Percentiles rank a stretch among this genome's conserved stretches.
These are phyloP conservation scores for Phytophthora hybrid DNA, from an alignment of 352 stramenopile genomes.

Conservation along the genomic window DNA sequence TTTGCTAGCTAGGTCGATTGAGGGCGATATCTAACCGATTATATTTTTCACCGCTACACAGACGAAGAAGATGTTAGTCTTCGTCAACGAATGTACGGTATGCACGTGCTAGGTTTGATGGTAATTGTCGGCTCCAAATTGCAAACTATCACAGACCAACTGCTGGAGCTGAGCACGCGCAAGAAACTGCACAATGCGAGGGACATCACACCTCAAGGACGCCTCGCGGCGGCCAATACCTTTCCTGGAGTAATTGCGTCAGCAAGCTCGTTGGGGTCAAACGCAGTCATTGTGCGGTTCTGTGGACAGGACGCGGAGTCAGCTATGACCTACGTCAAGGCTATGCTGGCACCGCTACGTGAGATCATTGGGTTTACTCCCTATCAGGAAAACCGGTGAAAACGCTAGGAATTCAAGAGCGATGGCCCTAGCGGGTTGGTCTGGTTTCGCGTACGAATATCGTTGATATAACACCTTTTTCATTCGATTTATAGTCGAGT, in stretches of 20 bases:
- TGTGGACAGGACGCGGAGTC: conserved; percentile 69
- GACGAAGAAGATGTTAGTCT: conserved; percentile 78
- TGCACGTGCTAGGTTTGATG: conserved; percentile 77
- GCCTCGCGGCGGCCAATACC: conserved; percentile 52
- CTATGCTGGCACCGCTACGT: conserved; percentile 63
- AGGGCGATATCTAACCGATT: background rate
- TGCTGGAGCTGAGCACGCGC: conserved; percentile 74
- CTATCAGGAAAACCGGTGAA: conserved; percentile 82
- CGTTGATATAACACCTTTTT: background rate
- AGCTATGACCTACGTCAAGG: conserved; percentile 67
- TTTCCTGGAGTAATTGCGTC: conserved; percentile 70
- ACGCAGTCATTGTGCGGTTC: conserved; percentile 81
- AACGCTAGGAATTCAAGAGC: background rate
- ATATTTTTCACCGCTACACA: conserved; percentile 19
- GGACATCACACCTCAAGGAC: conserved; percentile 79
- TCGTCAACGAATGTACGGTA: conserved; percentile 76
- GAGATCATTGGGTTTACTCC: conserved; percentile 67
- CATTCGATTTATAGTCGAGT: no score
- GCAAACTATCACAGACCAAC: conserved; percentile 54
- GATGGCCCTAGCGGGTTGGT: background rate
- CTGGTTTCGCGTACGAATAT: no score
- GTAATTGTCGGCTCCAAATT: conserved; percentile 71
- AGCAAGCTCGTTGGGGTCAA: conserved; percentile 68
- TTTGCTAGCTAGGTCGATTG: conserved; percentile 1
- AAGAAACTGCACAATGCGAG: conserved; percentile 77